Conservation (phyloP, 2,329 filamentous ascomycete genomes). For the Grosmannia clavigera region DNA sequence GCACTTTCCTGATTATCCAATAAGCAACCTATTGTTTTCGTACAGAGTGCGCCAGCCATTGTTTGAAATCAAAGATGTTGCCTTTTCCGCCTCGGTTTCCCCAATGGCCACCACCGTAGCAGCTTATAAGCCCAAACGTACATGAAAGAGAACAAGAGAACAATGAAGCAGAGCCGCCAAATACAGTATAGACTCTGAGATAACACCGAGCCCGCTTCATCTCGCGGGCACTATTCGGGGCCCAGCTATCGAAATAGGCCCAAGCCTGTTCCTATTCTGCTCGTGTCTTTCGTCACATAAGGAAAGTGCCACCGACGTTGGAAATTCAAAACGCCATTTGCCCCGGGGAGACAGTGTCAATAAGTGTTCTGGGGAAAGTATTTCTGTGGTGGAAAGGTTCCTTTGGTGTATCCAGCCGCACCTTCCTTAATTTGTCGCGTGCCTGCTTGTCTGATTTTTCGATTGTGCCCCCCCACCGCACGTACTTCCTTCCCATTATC, state of each 20-base stretch:
- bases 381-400: not conserved
- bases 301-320: not conserved
- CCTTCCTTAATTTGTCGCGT: not conserved
- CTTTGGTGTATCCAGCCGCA: not conserved
- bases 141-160: not conserved
- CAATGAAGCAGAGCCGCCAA: not conserved
- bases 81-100: too few species aligned
- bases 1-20: not conserved
- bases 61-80: too few species aligned
- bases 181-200: not conserved
- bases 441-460: not conserved
- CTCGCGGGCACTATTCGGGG: not conserved
- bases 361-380: not conserved
- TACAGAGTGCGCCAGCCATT: too few species aligned
- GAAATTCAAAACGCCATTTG: not conserved
- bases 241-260: not conserved
- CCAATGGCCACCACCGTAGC: too few species aligned
- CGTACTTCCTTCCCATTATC: not conserved
- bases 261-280: not conserved
- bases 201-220: not conserved
- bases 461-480: not conserved
- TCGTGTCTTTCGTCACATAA: not conserved
- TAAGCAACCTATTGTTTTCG: not conserved
- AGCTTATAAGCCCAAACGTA: too few species aligned
- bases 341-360: not conserved